phyloP scores from a whole-genome alignment of 495 filamentous ascomycete genomes.

The Pseudomonodictys pantanalensis region DNA sequence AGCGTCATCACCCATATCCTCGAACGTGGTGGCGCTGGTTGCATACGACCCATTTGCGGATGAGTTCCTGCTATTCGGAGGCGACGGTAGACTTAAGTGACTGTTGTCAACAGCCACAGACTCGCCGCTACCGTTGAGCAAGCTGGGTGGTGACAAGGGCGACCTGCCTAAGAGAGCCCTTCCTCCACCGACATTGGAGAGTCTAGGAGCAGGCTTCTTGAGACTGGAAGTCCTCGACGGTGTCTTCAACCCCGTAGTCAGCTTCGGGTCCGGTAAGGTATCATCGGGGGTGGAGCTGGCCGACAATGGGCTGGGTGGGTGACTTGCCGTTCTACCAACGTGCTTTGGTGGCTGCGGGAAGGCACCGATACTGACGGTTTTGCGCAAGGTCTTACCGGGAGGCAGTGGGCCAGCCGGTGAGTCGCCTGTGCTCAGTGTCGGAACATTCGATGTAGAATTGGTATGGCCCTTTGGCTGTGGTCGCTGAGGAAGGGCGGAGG shows the following conservation, averaged over 20 bases:
- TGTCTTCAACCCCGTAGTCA: slow-evolving; percentile 25
- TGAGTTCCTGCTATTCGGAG: slow-evolving; percentile 82
- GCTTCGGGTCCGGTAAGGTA: slow-evolving; percentile 31
- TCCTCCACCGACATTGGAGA: slow-evolving; percentile 20
- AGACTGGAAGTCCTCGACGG: slow-evolving; percentile 42
- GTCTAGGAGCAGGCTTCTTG: slow-evolving; percentile 24
- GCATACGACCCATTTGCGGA: slow-evolving; percentile 88
- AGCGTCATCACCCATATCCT: slow-evolving; percentile 60
- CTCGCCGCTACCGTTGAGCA: slow-evolving; percentile 76
- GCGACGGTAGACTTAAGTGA: slow-evolving; percentile 67
- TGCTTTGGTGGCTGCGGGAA: slow-evolving; percentile 86
- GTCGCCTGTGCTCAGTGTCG: slow-evolving; percentile 23
- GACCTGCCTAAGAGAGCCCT: slow-evolving; percentile 26
- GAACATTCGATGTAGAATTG: slow-evolving; percentile 36
- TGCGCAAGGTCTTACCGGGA: slow-evolving; percentile 65
- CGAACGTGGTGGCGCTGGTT: slow-evolving; percentile 83
- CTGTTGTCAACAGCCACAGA: slow-evolving; percentile 62
- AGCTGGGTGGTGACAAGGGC: slow-evolving; percentile 53
- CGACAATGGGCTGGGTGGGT: slow-evolving; percentile 60
- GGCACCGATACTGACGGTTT: slow-evolving; percentile 83
- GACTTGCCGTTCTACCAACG: slow-evolving; percentile 51
- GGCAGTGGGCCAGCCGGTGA: slow-evolving; percentile 40
- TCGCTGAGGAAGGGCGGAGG: slow-evolving; percentile 28
- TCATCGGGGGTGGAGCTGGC: slow-evolving; percentile 37
- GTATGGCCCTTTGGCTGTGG: slow-evolving; percentile 17